Conservation (phyloP, 768 basidiomycete species). For the Scleroderma citrinum region DNA sequence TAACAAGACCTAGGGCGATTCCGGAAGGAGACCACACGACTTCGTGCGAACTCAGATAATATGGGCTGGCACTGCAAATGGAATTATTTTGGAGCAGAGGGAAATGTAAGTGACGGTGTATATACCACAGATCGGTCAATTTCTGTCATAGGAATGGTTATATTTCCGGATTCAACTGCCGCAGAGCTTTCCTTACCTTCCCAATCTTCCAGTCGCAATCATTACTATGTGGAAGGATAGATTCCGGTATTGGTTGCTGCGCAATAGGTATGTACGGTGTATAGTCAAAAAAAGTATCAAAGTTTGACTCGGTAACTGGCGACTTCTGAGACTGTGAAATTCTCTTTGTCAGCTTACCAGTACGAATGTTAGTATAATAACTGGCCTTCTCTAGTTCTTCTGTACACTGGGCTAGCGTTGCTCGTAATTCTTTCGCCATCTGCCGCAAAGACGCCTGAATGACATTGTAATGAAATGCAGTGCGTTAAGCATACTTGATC, state of each 20-base stretch:
- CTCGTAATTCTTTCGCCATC: constrained; percentile 16
- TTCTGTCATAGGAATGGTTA: constrained; percentile 3
- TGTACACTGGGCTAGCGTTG: constrained; percentile 9
- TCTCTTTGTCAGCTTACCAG: not conserved
- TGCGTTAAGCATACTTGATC: constrained; percentile 13
- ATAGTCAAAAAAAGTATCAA: constrained; percentile 3
- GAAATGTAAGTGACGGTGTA: not conserved
- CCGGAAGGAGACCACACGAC: constrained; percentile 19
- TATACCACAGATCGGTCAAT: constrained; percentile 7
- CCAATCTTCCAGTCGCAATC: not conserved
- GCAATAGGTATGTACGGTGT: constrained; percentile 9
- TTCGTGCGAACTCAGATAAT: constrained; percentile 9
- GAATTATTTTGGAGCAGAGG: not conserved
- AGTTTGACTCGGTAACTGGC: constrained; percentile 13
- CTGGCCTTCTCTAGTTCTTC: constrained; percentile 20
- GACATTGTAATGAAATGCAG: not conserved
- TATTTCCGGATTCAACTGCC: not conserved
- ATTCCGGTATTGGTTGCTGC: constrained; percentile 9
- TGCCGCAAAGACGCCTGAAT: constrained; percentile 4
- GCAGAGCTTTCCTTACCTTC: constrained; percentile 15
- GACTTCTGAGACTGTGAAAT: constrained; percentile 11
- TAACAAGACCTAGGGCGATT: constrained; percentile 20
- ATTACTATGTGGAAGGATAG: constrained; percentile 1
- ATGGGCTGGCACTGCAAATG: constrained; percentile 8
- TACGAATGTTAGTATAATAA: not conserved